Evolutionary conservation across 306 rosid genomes (phyloP).

Genomic region (Canavalia gladiata): DNA sequence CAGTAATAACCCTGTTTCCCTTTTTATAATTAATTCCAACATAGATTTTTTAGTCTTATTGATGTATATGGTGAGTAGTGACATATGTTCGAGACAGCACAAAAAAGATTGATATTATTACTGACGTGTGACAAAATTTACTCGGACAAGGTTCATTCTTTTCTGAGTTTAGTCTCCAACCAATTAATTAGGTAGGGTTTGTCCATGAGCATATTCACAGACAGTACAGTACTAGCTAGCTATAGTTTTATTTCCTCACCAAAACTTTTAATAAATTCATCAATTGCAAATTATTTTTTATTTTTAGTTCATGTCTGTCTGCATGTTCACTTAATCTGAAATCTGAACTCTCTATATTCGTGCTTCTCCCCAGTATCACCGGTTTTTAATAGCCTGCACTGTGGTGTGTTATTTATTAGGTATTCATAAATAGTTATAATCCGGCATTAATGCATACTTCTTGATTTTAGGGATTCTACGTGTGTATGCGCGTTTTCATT

Average conservation of each 20-base stretch:
- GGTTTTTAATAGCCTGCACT: not conserved
- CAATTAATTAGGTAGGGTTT: conserved; percentile 35
- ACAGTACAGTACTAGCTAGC: not conserved
- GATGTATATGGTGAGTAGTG: not conserved
- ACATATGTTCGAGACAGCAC: not conserved
- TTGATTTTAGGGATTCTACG: not conserved
- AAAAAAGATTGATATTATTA: not conserved
- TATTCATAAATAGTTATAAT: not conserved
- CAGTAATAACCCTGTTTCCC: not conserved
- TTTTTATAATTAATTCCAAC: conserved; percentile 8
- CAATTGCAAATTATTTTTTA: not conserved
- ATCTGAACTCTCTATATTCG: not conserved
- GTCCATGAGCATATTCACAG: not conserved
- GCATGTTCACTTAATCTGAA: not conserved
- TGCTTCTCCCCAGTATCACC: not conserved
- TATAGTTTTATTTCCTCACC: conserved; percentile 6
- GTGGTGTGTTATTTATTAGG: not conserved
- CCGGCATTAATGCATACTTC: not conserved
- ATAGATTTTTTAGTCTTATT: not conserved
- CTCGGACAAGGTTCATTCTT: not conserved
- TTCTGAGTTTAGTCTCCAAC: conserved; percentile 1
- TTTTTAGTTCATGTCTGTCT: not conserved
- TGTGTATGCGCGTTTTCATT: not conserved
- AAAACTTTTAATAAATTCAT: not conserved
- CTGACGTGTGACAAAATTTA: conserved; percentile 14